These are phyloP conservation scores for Sarocladium strictum DNA, from an alignment of 2,329 filamentous ascomycete genomes.

Conservation along the genomic window DNA sequence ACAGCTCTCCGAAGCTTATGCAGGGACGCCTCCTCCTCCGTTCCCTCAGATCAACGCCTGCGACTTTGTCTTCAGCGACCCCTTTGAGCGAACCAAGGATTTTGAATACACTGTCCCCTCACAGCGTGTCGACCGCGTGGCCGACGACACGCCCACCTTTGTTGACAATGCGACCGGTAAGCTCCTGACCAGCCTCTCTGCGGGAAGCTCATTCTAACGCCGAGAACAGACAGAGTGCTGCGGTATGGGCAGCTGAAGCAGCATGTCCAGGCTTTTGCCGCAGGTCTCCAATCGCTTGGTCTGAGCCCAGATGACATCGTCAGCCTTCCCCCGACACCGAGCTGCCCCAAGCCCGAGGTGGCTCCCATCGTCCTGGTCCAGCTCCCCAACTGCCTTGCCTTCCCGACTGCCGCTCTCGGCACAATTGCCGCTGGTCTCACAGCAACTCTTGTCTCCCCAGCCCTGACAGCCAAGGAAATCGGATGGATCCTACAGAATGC, in stretches of 20 bases:
- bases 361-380: conserved; percentile 36
- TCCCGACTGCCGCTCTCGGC: conserved; percentile 29
- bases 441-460: conserved; percentile 32
- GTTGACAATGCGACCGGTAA: conserved; percentile 33
- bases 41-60: conserved; percentile 23
- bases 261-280: conserved; percentile 30
- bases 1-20: not conserved
- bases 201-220: not conserved
- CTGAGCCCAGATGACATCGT: conserved; percentile 27
- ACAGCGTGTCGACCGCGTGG: conserved; percentile 25
- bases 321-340: conserved; percentile 31
- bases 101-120: conserved; percentile 18
- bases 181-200: not conserved
- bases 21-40: not conserved
- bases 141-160: conserved; percentile 28
- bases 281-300: conserved; percentile 27
- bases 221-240: conserved; percentile 26
- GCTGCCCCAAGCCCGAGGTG: conserved; percentile 30
- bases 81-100: conserved; percentile 25
- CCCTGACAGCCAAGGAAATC: conserved; percentile 32
- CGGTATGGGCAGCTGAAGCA: conserved; percentile 25
- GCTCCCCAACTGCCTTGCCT: conserved; percentile 35
- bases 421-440: conserved; percentile 33
- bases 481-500: conserved; percentile 36
- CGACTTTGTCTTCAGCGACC: conserved; percentile 30